Evolutionary conservation across 768 basidiomycete species (phyloP).

Genomic region (Podaxis sp.): DNA sequence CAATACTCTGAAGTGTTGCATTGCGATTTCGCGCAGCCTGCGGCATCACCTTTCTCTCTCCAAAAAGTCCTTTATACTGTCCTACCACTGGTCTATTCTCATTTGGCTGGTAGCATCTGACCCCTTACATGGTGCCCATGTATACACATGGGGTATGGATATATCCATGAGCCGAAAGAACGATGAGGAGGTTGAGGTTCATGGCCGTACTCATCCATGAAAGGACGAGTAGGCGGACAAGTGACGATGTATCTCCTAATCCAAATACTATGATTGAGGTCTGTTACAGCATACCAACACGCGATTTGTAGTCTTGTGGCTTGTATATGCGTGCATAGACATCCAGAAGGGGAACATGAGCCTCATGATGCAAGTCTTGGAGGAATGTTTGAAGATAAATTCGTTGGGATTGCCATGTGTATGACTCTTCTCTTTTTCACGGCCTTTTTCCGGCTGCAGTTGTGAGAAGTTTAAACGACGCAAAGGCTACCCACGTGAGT

Average conservation of each 20-base stretch:
- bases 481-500: not conserved
- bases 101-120: not conserved
- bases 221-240: not conserved
- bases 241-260: not conserved
- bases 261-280: not conserved
- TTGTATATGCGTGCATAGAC: not conserved
- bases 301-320: not conserved
- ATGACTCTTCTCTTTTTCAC: constrained; percentile 1
- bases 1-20: not conserved
- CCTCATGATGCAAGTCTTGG: not conserved
- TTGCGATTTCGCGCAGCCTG: not conserved
- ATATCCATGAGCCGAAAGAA: not conserved
- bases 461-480: not conserved
- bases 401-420: not conserved
- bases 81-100: not conserved
- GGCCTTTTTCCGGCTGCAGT: not conserved
- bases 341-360: not conserved
- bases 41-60: not conserved
- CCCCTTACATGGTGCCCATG: not conserved
- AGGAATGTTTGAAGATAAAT: not conserved
- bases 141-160: not conserved
- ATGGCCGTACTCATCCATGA: not conserved
- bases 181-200: not conserved
- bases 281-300: not conserved
- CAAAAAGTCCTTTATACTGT: not conserved